A percentile compares a stretch with the other conserved stretches of the same genome.
Evolutionary conservation across 306 rosid species (phyloP).

Genomic region (Erythrophleum fordii): DNA sequence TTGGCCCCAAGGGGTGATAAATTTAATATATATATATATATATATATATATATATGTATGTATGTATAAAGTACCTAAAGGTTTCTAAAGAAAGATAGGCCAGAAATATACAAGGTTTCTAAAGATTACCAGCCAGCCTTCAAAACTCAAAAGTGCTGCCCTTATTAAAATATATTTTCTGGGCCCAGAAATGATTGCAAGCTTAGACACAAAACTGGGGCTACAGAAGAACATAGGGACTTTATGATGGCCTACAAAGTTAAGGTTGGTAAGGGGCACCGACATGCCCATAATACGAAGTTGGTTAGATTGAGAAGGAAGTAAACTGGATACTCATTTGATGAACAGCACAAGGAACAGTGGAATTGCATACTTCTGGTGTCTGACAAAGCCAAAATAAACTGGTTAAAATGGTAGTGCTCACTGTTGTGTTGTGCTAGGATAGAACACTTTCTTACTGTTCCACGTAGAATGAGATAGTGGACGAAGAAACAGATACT

Average conservation of each 20-base stretch:
- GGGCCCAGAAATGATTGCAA: slow-evolving; percentile 36
- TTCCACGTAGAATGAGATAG: neutral
- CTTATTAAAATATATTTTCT: neutral
- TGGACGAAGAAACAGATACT: neutral
- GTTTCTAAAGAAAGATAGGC: neutral
- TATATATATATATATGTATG: no score
- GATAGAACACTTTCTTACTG: neutral
- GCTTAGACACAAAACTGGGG: slow-evolving; percentile 35
- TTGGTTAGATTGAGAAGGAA: slow-evolving; percentile 26
- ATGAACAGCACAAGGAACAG: slow-evolving; percentile 32
- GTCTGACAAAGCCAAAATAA: slow-evolving; percentile 9
- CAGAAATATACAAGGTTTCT: neutral
- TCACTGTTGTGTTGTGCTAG: neutral
- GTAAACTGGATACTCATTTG: slow-evolving; percentile 23
- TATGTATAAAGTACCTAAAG: no score
- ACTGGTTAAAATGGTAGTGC: neutral
- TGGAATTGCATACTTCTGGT: slow-evolving; percentile 52
- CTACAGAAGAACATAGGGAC: neutral
- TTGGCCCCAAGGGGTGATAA: no score
- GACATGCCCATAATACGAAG: slow-evolving; percentile 37
- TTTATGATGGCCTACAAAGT: slow-evolving; percentile 48
- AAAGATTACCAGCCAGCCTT: neutral
- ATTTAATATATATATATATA: no score
- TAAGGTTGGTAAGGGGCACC: slow-evolving; percentile 46
- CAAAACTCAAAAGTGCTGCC: slow-evolving; percentile 26